Conservation (phyloP, 2,329 filamentous ascomycete species). For the Aspergillus vadensis region DNA sequence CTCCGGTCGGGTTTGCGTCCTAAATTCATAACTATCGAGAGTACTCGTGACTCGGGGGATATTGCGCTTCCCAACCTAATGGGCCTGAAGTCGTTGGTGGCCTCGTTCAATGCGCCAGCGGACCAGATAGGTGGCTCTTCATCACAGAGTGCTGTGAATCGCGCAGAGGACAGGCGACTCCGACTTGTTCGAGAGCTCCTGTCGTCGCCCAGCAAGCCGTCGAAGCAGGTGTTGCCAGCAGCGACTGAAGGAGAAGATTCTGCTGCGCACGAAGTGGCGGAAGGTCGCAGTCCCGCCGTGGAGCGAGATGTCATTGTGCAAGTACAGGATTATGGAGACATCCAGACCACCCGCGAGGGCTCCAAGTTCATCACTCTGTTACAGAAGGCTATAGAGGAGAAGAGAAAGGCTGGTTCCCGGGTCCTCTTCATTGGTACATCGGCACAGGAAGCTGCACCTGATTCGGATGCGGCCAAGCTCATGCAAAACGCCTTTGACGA, state of each 20-base stretch:
- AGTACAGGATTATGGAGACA: conserved; percentile 77
- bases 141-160: conserved; percentile 23
- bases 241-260: conserved; percentile 15
- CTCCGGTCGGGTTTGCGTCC: conserved; percentile 25
- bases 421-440: conserved; percentile 82
- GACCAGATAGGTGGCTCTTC: conserved; percentile 25
- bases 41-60: conserved; percentile 32
- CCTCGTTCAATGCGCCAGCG: conserved; percentile 34
- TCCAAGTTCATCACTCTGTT: conserved; percentile 69
- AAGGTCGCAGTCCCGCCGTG: conserved; percentile 20
- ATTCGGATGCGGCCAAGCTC: conserved; percentile 46
- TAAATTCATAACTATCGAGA: conserved; percentile 40
- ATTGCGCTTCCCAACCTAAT: conserved; percentile 37
- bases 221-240: conserved; percentile 3
- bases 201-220: conserved; percentile 25
- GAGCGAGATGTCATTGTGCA: conserved; percentile 66
- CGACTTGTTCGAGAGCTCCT: conserved; percentile 41
- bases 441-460: conserved; percentile 48
- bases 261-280: conserved; percentile 7
- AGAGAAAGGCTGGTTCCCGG: conserved; percentile 69
- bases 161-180: conserved; percentile 35
- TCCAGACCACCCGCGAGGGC: conserved; percentile 70
- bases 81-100: conserved; percentile 34
- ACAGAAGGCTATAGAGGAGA: conserved; percentile 69
- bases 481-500: conserved; percentile 51